Conservation (phyloP, 768 basidiomycete genomes). For the Tricholoma flavovirens region DNA sequence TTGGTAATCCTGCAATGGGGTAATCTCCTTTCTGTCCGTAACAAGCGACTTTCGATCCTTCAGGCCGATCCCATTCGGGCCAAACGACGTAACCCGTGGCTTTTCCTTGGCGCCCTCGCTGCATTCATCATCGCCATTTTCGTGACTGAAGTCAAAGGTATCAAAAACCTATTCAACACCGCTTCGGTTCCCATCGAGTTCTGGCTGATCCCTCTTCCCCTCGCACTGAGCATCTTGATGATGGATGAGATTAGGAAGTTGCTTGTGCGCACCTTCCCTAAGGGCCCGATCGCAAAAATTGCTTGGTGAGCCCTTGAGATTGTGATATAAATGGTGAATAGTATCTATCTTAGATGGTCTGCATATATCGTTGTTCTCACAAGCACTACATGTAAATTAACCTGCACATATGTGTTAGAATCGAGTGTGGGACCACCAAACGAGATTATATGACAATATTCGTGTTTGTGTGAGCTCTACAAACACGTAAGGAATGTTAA, state of each 20-base stretch:
- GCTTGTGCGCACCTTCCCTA: conserved; percentile 24
- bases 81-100: conserved; percentile 38
- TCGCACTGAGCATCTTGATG: conserved; percentile 34
- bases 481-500: too few species aligned
- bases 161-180: conserved; percentile 39
- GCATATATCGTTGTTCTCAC: not conserved
- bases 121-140: conserved; percentile 34
- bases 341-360: not conserved
- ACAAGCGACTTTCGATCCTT: conserved; percentile 38
- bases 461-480: too few species aligned
- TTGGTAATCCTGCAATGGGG: conserved; percentile 44
- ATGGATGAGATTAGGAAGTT: conserved; percentile 42
- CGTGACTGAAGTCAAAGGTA: conserved; percentile 36
- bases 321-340: not conserved
- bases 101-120: conserved; percentile 10
- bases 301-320: not conserved
- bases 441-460: too few species aligned
- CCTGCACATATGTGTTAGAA: not conserved
- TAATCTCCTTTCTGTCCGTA: conserved; percentile 36
- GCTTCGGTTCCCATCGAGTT: conserved; percentile 40
- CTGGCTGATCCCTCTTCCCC: conserved; percentile 42
- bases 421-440: too few species aligned
- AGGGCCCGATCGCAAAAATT: conserved; percentile 6
- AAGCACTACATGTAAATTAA: not conserved
- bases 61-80: conserved; percentile 42